Evolutionary conservation across 805 yeast genomes (phyloP), one percentile per base, ranked within the genome.

Genomic region (Wickerhamiella sergipiensis): DNA sequence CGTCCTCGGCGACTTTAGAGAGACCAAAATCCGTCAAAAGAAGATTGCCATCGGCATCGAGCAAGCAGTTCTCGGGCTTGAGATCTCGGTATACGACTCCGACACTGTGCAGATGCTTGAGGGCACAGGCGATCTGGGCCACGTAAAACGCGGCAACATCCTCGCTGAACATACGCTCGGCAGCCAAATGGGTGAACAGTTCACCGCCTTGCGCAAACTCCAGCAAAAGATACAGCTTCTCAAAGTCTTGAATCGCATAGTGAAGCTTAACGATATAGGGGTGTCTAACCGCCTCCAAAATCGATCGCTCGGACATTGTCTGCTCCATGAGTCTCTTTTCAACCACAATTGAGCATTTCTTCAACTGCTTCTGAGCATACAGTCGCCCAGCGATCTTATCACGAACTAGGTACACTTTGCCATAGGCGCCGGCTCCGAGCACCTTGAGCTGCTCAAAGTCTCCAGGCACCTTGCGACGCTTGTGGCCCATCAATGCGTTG

Each of bases 201-300:
- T 87, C 96, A 22, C 96, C 95, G 7, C 96, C 96, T 49, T 85
- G 89, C 17, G 89, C 79, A 62, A 83, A 87, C 63, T 87, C 94
- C 46, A 87, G 65, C 29, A 85, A 72, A 45, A 87, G 62, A 61
- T 87, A 88, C 36, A 88, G 76, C 61, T 83, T 85, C 49, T 79
- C 76, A 50, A 75, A 69, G 61, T 88, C 95, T 65, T 88, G 96
- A 54, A 87, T 75, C 0, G 95, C 89, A 59, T 84, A 87, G 61
- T 76, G 85, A 22, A 87, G 70, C 63, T 82, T 82, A 21, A 86
- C 95, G 53, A 87, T 85, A 59, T 82, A 83, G 0, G 88, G 87
- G 64, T 86, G 95, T 45, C 80, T 74, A 36, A 85, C 78, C 18
- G 85, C 76, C 50, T 73, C 79, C 47, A 87, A 66, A 40, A 88